Conservation (phyloP, 2,329 filamentous ascomycete genomes). For the Botrytis paeoniae region DNA sequence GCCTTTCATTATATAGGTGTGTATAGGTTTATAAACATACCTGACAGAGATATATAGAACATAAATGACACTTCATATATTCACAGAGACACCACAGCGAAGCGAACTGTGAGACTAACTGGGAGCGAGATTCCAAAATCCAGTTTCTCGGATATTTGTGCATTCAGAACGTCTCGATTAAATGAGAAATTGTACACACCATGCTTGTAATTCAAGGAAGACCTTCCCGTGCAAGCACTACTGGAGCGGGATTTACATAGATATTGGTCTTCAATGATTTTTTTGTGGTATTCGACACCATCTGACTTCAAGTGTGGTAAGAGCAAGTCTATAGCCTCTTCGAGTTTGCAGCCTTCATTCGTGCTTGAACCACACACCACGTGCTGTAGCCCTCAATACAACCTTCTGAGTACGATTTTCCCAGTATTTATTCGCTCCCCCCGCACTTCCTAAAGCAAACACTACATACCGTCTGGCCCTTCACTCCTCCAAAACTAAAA, state of each 20-base stretch:
- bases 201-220: not conserved
- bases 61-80: not conserved
- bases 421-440: not conserved
- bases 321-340: no score
- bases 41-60: not conserved
- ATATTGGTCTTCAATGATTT: no score
- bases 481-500: constrained; percentile 85
- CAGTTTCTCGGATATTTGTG: not conserved
- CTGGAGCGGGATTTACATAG: no score
- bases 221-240: not conserved
- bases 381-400: not conserved
- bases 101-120: not conserved
- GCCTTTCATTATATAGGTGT: not conserved
- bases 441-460: constrained; percentile 67
- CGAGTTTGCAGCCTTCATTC: not conserved
- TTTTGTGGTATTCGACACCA: no score
- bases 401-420: not conserved
- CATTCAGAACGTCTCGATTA: not conserved
- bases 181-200: not conserved
- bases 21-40: not conserved
- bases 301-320: not conserved
- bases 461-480: constrained; percentile 85
- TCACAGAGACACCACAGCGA: not conserved
- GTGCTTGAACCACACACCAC: not conserved
- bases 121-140: not conserved